Base-by-base conservation (phyloP, 164 flowering plant species). In the Cinnamomum chago region DNA sequence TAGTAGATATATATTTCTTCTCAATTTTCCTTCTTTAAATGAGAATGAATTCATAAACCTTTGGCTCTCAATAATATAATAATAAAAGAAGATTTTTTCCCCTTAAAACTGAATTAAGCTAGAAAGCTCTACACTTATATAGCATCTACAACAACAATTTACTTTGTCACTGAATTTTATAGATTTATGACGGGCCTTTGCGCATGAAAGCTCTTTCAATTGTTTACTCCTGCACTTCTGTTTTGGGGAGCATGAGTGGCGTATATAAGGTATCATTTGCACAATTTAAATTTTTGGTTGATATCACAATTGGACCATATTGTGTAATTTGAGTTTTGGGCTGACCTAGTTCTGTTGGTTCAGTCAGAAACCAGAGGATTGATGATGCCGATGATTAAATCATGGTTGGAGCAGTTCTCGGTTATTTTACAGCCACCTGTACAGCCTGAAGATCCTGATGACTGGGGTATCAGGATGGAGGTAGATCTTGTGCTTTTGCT, bases 401-500 rank as follows among this genome's bases (percentile, higher is more conserved):
- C 89, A 72, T 94, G 95, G 98, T 84, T 94, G 84, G 87, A 84
- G 23, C 90, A 87, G 74, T 92, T 94, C 74, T 80, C 92, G 25
- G 70, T 55, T 18, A 86, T 92, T 73, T 81, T 96, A 72, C 84
- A 81, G 70, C 82, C 85, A 73, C 91, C 97, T 5, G 90, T 96
- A 67, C 86, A 79, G 71, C 75, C 89, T 69, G 91, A 88, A 78
- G 97, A 94, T 85, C 90, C 98, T 78, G 94, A 92, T 85, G 97
- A 92, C 75, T 96, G 98, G 99, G 84, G 90, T 85, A 79, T 92
- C 67, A 88, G 93, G 85, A 88, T 88, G 88, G 97, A 96, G 99
- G 99, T 96, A 71, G 70, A 58, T 50, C 24, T 52, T 17, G 14
- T 30, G 11, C 15, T 40, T 24, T 10, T 58, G 25, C 47, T 18